These are phyloP conservation scores for Theobroma grandiflorum DNA, from an alignment of 441 rosid genomes.

Conservation along the genomic window DNA sequence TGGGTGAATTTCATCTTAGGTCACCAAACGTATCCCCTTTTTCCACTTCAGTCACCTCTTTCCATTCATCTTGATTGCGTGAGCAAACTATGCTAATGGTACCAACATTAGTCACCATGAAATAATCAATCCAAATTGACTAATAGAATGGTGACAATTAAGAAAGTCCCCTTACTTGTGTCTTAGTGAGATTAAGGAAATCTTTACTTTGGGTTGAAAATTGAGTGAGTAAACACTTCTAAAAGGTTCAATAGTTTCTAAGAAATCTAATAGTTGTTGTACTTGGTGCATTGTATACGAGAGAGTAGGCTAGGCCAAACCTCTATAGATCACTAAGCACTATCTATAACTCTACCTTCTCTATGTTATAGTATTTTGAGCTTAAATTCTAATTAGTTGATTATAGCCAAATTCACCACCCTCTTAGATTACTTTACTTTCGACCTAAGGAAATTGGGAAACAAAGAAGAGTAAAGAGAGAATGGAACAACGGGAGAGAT, in stretches of 20 bases:
- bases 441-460: too few species aligned
- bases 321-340: background rate
- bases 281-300: background rate
- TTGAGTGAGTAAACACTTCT: background rate
- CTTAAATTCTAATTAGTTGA: background rate
- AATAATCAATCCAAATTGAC: background rate
- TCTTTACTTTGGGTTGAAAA: background rate
- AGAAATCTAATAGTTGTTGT: background rate
- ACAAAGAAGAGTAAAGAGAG: too few species aligned
- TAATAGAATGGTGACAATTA: background rate
- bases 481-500: too few species aligned
- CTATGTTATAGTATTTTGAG: background rate
- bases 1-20: too few species aligned
- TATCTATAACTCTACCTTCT: background rate
- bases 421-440: too few species aligned
- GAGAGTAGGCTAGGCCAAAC: background rate
- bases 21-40: background rate
- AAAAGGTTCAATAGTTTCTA: background rate
- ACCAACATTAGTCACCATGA: background rate
- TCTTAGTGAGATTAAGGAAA: background rate
- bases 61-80: too few species aligned
- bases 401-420: too few species aligned
- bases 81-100: background rate
- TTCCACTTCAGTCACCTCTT: background rate
- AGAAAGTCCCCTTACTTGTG: background rate